Evolutionary conservation across 116 monocot species (phyloP), one percentile per base, ranked within the genome.

Genomic region (Phalaenopsis hybrid): DNA sequence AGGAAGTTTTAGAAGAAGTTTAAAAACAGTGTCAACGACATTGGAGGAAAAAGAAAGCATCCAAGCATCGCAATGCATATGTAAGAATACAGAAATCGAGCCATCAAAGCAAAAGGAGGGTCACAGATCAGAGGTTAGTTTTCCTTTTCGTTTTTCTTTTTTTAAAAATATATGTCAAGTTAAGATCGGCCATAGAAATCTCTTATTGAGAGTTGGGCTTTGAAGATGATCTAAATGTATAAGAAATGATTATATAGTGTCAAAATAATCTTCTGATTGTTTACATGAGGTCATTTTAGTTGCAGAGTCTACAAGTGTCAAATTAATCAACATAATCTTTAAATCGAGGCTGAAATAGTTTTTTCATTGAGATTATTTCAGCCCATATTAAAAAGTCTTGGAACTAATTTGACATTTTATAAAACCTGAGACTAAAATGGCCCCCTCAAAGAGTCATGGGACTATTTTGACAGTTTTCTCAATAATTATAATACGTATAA

Each of bases 1-100:
- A 44, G 86, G 90, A 58, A 87, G 61, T 76, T 85, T 91, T 21
- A 89, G 69, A 81, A 88, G 85, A 86, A 92, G 89, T 85, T 83
- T 94, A 79, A 83, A 87, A 80, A 83, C 81, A 28, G 21, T 87
- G 28, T 79, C 82, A 17, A 8, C 46, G 33, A 57, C 86, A 46
- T 73, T 92, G 41, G 74, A 86, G 78, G 91, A 96, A 37, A 91
- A 89, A 80, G 81, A 79, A 72, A 72, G 72, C 72, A 72, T 72
- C 13, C 72, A 72, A 41, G 72, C 37, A 72, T 41, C 72, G 5
- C 15, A 41, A 72, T 72, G 72, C 41, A 41, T 72, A 8, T 63
- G 74, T 68, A 81, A 82, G 1, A 75, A 21, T 58, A 57, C 80
- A 79, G 85, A 84, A 80, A 48, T 18, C 69, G 69, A 45, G 34